Evolutionary conservation across 805 yeast genomes (phyloP).

Genomic region (Sugiyamaella boreocaroliniensis): DNA sequence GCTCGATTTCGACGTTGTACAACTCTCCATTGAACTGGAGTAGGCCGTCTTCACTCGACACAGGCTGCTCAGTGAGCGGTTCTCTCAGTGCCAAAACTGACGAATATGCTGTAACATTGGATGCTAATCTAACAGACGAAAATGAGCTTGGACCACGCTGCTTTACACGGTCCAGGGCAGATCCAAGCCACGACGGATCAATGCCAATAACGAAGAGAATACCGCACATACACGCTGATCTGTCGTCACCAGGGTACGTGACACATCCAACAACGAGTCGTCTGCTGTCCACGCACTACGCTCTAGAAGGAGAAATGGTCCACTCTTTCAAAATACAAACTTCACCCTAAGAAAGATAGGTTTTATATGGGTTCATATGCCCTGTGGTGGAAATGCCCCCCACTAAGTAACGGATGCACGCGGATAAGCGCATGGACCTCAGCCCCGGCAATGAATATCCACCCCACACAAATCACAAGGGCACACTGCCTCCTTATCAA

Average conservation of each 20-base stretch:
- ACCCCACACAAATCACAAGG: not conserved
- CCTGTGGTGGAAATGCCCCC: no score
- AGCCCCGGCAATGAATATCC: no score
- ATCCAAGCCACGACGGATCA: not conserved
- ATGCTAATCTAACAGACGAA: not conserved
- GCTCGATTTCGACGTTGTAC: constrained; percentile 48
- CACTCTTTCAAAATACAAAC: no score
- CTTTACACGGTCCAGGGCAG: not conserved
- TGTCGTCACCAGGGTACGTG: no score
- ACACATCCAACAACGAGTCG: no score
- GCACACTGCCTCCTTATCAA: not conserved
- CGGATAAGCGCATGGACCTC: no score
- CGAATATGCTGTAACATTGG: constrained; percentile 36
- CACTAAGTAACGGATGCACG: no score
- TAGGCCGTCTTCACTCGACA: constrained; percentile 28
- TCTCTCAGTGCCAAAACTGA: constrained; percentile 75
- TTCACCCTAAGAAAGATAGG: no score
- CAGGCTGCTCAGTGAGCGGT: constrained; percentile 76
- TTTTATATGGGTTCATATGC: no score
- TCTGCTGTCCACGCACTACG: no score
- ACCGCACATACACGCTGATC: not conserved
- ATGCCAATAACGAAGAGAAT: not conserved
- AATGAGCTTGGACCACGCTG: not conserved
- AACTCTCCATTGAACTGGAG: constrained; percentile 90
- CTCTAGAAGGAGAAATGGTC: no score